Percentiles rank a stretch among this genome's conserved stretches.
These are phyloP conservation scores for Leishmania martiniquensis DNA, from an alignment of 208 protist species.

Conservation along the genomic window DNA sequence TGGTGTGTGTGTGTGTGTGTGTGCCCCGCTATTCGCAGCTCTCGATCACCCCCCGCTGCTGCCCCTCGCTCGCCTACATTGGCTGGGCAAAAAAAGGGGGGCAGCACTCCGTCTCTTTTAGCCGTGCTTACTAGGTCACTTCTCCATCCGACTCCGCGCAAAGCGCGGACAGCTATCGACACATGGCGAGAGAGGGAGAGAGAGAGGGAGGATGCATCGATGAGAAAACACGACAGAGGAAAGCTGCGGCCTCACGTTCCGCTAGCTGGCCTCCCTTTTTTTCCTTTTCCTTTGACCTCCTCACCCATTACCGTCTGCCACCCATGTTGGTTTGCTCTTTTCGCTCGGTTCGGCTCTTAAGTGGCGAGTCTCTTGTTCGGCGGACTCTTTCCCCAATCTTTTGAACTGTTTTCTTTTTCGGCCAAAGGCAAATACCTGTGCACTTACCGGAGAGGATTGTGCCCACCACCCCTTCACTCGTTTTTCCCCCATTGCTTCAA, in stretches of 20 bases:
- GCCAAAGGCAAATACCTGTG: background rate
- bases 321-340: background rate
- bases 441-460: background rate
- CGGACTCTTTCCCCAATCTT: background rate
- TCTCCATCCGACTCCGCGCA: background rate
- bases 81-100: background rate
- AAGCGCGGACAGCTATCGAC: background rate
- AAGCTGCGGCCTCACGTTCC: background rate
- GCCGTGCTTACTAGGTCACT: background rate
- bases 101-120: background rate
- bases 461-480: background rate
- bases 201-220: background rate
- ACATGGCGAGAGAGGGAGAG: background rate
- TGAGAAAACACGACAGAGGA: background rate
- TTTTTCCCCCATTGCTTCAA: background rate
- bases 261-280: background rate
- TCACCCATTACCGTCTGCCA: background rate
- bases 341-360: no score
- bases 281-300: background rate
- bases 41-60: background rate
- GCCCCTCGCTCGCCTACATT: background rate
- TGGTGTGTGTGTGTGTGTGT: background rate
- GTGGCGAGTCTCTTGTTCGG: background rate
- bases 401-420: background rate
- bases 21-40: background rate